Base-by-base conservation (phyloP, 257 asterid genomes). In the Capsicum pubescens region DNA sequence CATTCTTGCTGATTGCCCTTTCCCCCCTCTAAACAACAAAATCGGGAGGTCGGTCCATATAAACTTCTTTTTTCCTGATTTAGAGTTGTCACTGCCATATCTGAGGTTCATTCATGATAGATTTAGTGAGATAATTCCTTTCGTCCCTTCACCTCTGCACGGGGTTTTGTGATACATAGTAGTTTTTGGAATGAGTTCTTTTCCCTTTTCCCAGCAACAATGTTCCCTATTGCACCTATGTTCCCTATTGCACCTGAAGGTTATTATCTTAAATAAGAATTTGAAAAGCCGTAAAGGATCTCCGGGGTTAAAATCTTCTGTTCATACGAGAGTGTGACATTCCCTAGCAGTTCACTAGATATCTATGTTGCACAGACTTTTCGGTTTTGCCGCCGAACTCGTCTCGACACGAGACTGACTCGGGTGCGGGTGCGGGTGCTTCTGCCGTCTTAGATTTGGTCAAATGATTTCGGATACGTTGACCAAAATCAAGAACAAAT, bases 41-140 rank as follows among this genome's bases (percentile, higher is more conserved):
- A 66, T 17, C 14, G 8, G 26, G 76, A 68, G 52, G 76, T 68
- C 14, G 52, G 76, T 68, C 52, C 52, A 68, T 68, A 36, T 68
- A 68, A 68, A n/a, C 76, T 36, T 15, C 7, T 15, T 68, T 68
- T 66, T 68, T 36, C 21, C 52, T 1, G 19, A 36, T 36, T 68
- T 68, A 21, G 7, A 15, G 19, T 10, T 14, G 52, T 68, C 39
- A 52, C 52, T 68, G 3, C 76, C 52, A 15, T 9, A 36, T 36
- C 76, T 67, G 76, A 68, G 76, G 52, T 68, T 50, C 21, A 68
- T 14, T 66, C 13, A 36, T 36, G 76, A 68, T 68, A 68, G 26
- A 68, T 36, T 36, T 68, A 15, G 76, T 59, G 66, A 59, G 66
- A 59, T 17, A 21, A 14, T 36, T 13, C 36, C 21, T 66, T 48